Evolutionary conservation across 139 green algal genomes (phyloP), one percentile per base, ranked within the genome.

Genomic region (Pleodorina starrii): DNA sequence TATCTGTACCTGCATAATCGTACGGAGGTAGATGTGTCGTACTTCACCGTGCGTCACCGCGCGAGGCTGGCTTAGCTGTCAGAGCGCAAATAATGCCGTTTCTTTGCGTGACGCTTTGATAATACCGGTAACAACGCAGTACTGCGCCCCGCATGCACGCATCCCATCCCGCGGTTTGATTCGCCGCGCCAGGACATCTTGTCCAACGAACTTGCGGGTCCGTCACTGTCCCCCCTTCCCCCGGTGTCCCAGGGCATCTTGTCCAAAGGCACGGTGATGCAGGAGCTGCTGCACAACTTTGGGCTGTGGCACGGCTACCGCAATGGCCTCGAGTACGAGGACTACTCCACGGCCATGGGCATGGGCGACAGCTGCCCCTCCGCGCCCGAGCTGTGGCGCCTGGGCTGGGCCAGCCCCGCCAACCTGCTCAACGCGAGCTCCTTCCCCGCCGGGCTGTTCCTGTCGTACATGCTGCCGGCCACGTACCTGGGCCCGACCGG

Each of bases 241-340:
- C n/a, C n/a, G n/a, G n/a, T n/a, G n/a, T n/a, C n/a, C n/a, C 54
- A 75, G 79, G 79, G 54, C 57, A 43, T 54, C 16, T 86, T 86
- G 36, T 27, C 17, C 36, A 86, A 74, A 54, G 79, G 54, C 79
- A 73, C 54, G 0, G 38, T 75, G 27, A 59, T 75, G 79, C 79
- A 86, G 79, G 54, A 86, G 79, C 4, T 57, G 0, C 27, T 86
- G 2, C 79, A 86, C 57, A 86, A 86, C 57, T 86, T 73, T 6
- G 63, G 63, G 2, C 63, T 73, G 5, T 73, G 32, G 6, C 25
- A 73, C 63, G 63, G 27, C 29, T 73, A 23, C 21, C 32, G 35
- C 2, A 23, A 73, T 6, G 63, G 63, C 6, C 1, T 73, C 6
- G 63, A 73, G 63, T 73, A 73, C 21, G 63, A 36, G 12, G 63